Conservation (phyloP, 768 basidiomycete species). For the Rhodocollybia butyracea region DNA sequence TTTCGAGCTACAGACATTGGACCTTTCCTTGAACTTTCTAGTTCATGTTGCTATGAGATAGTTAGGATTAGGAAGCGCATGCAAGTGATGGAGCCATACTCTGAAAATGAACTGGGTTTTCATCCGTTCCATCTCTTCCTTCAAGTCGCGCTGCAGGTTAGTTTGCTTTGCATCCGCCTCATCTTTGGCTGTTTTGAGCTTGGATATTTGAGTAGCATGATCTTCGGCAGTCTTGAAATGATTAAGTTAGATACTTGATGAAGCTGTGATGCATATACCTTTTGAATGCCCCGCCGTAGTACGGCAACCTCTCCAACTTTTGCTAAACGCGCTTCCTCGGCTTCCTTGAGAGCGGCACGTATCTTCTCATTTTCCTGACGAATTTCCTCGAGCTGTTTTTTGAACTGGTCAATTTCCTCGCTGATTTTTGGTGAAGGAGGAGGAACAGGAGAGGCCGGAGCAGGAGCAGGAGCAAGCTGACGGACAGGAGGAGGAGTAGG, state of each 20-base stretch:
- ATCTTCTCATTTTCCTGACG: slow-evolving; percentile 41
- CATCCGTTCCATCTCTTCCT: slow-evolving; percentile 66
- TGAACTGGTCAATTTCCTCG: slow-evolving; percentile 21
- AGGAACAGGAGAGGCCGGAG: not conserved
- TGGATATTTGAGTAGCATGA: slow-evolving; percentile 54
- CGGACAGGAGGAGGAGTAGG: not conserved
- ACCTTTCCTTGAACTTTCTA: slow-evolving; percentile 17
- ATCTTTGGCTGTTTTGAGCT: slow-evolving; percentile 57
- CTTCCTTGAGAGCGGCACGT: slow-evolving; percentile 42
- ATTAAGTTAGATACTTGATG: not conserved
- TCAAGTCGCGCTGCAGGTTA: slow-evolving; percentile 57
- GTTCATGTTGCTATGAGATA: slow-evolving; percentile 6
- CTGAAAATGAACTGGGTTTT: slow-evolving; percentile 70
- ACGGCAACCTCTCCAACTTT: slow-evolving; percentile 74
- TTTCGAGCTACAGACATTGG: slow-evolving; percentile 10
- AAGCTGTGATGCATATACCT: slow-evolving; percentile 35
- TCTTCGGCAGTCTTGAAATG: slow-evolving; percentile 49
- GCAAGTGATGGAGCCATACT: slow-evolving; percentile 33
- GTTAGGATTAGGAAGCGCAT: not conserved
- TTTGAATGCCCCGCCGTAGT: slow-evolving; percentile 63
- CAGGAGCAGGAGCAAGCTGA: not conserved
- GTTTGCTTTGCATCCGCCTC: slow-evolving; percentile 54
- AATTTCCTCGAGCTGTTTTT: slow-evolving; percentile 34
- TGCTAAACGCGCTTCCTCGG: slow-evolving; percentile 45
- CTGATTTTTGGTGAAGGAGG: slow-evolving; percentile 10